phyloP scores from a whole-genome alignment of 176 grass and related monocot species.

The bread wheat (Triticum aestivum) region IWGSC_CS_RefSeq_v2.1 NC_057798.1:41099811-41100310 shows the following conservation, averaged over 20 bases:
- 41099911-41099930: neutral
- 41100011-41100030: neutral
- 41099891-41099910: neutral
- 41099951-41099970: neutral
- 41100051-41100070: neutral
- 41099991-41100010: neutral
- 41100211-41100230: neutral
- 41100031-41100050: neutral
- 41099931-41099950: neutral
- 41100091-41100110: constrained; percentile 31
- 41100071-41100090: neutral
- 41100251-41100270: neutral
- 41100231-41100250: neutral
- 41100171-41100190: constrained; percentile 31
- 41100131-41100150: constrained; percentile 24
- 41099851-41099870: neutral
- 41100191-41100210: neutral
- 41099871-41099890: neutral
- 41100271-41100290: constrained; percentile 36
- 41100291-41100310: neutral
- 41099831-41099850: neutral
- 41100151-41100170: neutral
- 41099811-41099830: neutral
- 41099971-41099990: neutral
- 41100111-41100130: constrained; percentile 38